Conservation (phyloP, 2,329 filamentous ascomycete species). For the Gnomoniopsis smithogilvyi region DNA sequence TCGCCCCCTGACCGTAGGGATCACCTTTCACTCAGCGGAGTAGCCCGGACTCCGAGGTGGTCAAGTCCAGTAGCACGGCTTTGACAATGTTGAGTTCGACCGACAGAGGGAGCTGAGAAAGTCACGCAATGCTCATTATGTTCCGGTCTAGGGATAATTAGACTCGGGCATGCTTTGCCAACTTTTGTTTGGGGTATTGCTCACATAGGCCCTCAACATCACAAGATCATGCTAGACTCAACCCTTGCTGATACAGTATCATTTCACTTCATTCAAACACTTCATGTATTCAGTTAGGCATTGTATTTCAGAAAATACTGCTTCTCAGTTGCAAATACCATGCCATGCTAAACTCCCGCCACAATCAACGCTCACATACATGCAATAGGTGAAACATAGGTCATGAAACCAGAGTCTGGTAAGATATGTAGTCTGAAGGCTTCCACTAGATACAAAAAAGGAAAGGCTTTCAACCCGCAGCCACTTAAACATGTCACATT, state of each 20-base stretch:
- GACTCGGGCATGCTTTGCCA: no score
- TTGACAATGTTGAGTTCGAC: no score
- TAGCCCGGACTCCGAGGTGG: no score
- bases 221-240: no score
- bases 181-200: no score
- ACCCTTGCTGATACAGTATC: no score
- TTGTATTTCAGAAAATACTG: neutral
- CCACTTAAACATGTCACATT: slow-evolving; percentile 11
- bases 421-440: neutral
- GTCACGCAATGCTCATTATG: no score
- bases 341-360: neutral
- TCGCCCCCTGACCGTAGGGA: neutral
- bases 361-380: neutral
- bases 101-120: no score
- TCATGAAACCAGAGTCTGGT: neutral
- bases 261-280: neutral
- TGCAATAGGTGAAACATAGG: neutral
- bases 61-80: no score
- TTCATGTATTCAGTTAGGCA: neutral
- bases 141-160: no score
- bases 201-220: no score
- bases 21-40: neutral
- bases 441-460: slow-evolving; percentile 4
- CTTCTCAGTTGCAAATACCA: neutral
- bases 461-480: slow-evolving; percentile 5